These are phyloP conservation scores for Neocucurbitaria cava DNA, from an alignment of 2,329 filamentous ascomycete genomes.

Conservation along the genomic window DNA sequence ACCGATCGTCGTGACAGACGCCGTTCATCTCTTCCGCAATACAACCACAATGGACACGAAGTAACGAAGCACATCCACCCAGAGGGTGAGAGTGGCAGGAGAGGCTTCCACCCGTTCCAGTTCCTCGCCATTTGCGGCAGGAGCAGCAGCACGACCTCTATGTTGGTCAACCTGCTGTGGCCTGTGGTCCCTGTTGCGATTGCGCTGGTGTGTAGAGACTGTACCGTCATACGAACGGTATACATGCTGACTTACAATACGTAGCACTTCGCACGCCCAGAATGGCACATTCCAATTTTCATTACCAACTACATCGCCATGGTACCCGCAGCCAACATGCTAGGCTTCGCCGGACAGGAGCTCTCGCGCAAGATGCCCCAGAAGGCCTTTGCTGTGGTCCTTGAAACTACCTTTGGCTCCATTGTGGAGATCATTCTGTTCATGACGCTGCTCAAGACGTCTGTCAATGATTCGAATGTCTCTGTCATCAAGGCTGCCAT, in stretches of 20 bases:
- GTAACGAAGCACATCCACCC: slow-evolving; percentile 53
- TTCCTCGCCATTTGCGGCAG: slow-evolving; percentile 70
- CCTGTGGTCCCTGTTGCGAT: slow-evolving; percentile 76
- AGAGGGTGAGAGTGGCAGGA: slow-evolving; percentile 72
- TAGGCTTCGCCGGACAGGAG: slow-evolving; percentile 77
- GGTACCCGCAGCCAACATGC: slow-evolving; percentile 76
- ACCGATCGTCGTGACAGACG: slow-evolving; percentile 14
- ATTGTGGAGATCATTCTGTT: slow-evolving; percentile 85
- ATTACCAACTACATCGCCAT: slow-evolving; percentile 77
- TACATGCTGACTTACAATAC: slow-evolving; percentile 6
- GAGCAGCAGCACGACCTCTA: slow-evolving; percentile 69
- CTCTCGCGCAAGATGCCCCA: slow-evolving; percentile 73
- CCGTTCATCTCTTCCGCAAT: slow-evolving; percentile 36
- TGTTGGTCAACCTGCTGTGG: slow-evolving; percentile 74
- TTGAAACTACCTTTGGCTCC: slow-evolving; percentile 69
- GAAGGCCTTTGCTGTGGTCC: slow-evolving; percentile 71
- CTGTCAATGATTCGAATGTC: slow-evolving; percentile 50
- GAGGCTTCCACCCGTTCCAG: slow-evolving; percentile 67
- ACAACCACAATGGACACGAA: slow-evolving; percentile 55
- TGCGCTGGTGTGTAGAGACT: slow-evolving; percentile 59
- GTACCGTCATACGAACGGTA: background rate
- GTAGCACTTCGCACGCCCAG: slow-evolving; percentile 60
- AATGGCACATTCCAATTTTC: slow-evolving; percentile 70
- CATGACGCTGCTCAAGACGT: slow-evolving; percentile 71
- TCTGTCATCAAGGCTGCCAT: slow-evolving; percentile 85